Base-by-base conservation (phyloP, 371 early-diverging fungal genomes). In the Nematocida sp. region DNA sequence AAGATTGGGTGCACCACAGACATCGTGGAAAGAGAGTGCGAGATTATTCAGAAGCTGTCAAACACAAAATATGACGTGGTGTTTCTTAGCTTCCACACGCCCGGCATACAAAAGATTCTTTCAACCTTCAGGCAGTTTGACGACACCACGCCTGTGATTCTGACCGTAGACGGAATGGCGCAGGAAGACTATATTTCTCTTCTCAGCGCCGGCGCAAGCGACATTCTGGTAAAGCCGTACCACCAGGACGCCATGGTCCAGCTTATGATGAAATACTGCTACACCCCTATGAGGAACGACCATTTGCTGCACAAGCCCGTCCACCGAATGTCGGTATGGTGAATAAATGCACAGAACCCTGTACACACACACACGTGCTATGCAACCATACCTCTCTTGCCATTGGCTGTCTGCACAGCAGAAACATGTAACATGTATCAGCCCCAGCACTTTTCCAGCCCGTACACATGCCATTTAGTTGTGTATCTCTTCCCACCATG, bases 221-320 rank as follows among this genome's bases (percentile, higher is more conserved):
- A 78, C 5, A 41, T 78, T 4, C 51, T 78, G 15, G 36, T 64
- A 2, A 78, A 78, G 74, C 78, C 78, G 13, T 78, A 78, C 58
- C 70, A 74, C 45, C 74, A 78, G 23, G 70, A 78, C 21, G 34
- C 78, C 8, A n/a, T 78, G 34, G 51, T 74, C 17, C 54, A 70
- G 37, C 1, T 78, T 23, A 63, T 78, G 54, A 70, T 60, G 23
- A 77, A 77, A 19, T 62, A 67, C 40, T 67, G 57, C 74, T 70
- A 70, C 53, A 58, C 29, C 53, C 46, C 45, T 21, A 46, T 31
- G 17, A 52, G 43, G 13, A 41, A n/a, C n/a, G 43, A n/a, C 43
- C 13, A 11, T 11, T 11, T 11, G n/a, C 43, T 13, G 11, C n/a
- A 11, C n/a, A 41, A 41, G 43, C 11, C 13, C 43, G 43, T n/a